Base-by-base conservation (phyloP, 441 rosid genomes). In the Aquilaria agallochum region DNA sequence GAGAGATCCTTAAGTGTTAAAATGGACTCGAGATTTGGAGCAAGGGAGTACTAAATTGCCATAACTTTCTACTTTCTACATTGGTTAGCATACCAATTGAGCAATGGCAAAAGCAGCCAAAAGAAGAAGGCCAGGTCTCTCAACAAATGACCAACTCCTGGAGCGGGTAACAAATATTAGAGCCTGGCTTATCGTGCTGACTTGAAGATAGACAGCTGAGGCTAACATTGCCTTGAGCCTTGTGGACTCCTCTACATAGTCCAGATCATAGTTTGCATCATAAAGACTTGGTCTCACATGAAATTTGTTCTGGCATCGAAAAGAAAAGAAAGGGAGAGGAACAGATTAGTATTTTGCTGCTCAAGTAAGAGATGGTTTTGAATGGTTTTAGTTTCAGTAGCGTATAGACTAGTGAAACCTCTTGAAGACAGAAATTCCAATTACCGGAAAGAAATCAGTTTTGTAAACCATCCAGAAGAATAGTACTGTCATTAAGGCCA, bases 171-270 rank as follows among this genome's bases (percentile, higher is more conserved):
- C 83, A 49, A 80, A 80, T 55, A 85, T 85, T 31, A 85, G 63
- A 3, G 90, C 90, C 71, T 85, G 90, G 58, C 86, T 85, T 42
- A 79, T 74, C 48, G 75, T 81, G 68, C 86, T 81, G 58, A 81
- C 86, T 78, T 78, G 86, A 58, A 78, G 78, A 65, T 82, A 76
- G 30, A 82, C 56, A 31, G 83, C 83, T 30, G 80, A 77, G 71
- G 78, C 68, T 56, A 80, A 56, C 64, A 61, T 67, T 5, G 20
- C 55, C 2, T 51, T 51, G 5, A 51, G 55, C 30, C 30, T 51
- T 8, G 5, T n/a, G 55, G 56, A 53, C 6, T 7, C 40, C 12
- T 53, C 33, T 40, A 40, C 5, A 40, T 40, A 40, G 9, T 40
- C 45, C 45, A 30, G 12, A 9, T 53, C 33, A 10, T 85, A 81